Percentiles rank a stretch among this genome's conserved stretches.
These are phyloP conservation scores for Aspergillus aculeatinus DNA, from an alignment of 2,329 filamentous ascomycete species.

Conservation along the genomic window DNA sequence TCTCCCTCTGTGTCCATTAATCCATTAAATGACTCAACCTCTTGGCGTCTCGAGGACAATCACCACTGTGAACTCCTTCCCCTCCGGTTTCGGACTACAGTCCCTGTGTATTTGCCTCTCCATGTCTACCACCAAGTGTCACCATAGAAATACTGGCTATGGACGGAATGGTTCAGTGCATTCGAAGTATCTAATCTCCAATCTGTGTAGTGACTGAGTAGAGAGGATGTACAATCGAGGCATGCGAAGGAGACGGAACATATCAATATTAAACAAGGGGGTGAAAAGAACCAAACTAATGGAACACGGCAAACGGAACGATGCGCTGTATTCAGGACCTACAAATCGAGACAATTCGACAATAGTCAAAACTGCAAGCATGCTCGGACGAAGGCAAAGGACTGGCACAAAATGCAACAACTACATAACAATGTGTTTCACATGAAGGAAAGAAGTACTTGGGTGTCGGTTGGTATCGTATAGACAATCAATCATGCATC, in stretches of 20 bases:
- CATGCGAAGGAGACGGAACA: not conserved
- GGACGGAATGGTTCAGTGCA: not conserved
- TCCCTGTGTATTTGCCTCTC: not conserved
- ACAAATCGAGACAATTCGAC: not conserved
- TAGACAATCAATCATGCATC: constrained; percentile 8
- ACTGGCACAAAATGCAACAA: not conserved
- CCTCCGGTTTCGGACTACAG: not conserved
- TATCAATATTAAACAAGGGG: not conserved
- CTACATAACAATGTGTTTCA: not conserved
- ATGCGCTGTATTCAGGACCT: not conserved
- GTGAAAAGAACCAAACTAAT: not conserved
- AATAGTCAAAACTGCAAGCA: not conserved
- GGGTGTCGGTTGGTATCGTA: not conserved
- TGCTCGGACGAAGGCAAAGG: not conserved
- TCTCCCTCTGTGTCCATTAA: no score
- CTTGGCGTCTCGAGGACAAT: not conserved
- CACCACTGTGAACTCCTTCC: not conserved
- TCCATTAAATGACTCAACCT: not conserved
- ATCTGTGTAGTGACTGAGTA: not conserved
- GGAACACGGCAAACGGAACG: not conserved
- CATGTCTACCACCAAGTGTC: no score
- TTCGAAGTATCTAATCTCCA: not conserved
- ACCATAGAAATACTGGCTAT: not conserved
- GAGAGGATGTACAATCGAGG: not conserved
- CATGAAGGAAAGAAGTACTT: not conserved